Base-by-base conservation (phyloP, 306 rosid species). In the Quercus mongolica region DNA sequence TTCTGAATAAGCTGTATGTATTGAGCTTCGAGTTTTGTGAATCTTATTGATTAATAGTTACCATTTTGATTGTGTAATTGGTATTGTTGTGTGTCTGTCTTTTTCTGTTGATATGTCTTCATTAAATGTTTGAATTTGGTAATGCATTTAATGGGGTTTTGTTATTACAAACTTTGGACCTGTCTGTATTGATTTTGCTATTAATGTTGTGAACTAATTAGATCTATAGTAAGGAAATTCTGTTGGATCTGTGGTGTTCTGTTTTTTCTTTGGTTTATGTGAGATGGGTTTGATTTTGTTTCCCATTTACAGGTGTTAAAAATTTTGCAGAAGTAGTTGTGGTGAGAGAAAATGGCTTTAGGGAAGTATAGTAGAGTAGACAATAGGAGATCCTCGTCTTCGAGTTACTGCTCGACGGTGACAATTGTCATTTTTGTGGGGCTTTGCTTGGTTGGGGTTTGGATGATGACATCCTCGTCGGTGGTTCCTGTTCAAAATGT, bases 401-500 rank as follows among this genome's bases (percentile, higher is more conserved):
- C 94, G 54, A 49, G 54, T 77, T 90, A 91, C 87, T 89, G 96
- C 86, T 95, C 99, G 8, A 87, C 96, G 2, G 92, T 91, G 81
- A 87, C 98, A 17, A 88, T 95, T 80, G 97, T 89, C 55, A 91
- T 90, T 78, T 91, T 95, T 78, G 98, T 95, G 80, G 98, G 92
- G 20, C 79, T 95, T 81, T 91, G 94, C 71, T 85, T 95, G 91
- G 94, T 91, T 56, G 99, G 97, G 58, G 74, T 92, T 80, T 95
- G 99, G 99, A 93, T 95, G 97, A 85, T 95, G 92, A 91, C 96
- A 17, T 95, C 99, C 0, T 92, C 97, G 10, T 90, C 98, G 18
- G 91, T 87, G 49, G 97, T 87, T 78, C 96, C 97, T 3, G 91
- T 64, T 64, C 95, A 90, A 79, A 91, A 91, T 76, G 91, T 75